Evolutionary conservation across 495 filamentous ascomycete genomes (phyloP), one percentile per base, ranked within the genome.

Genomic region (Neurospora discreta): DNA sequence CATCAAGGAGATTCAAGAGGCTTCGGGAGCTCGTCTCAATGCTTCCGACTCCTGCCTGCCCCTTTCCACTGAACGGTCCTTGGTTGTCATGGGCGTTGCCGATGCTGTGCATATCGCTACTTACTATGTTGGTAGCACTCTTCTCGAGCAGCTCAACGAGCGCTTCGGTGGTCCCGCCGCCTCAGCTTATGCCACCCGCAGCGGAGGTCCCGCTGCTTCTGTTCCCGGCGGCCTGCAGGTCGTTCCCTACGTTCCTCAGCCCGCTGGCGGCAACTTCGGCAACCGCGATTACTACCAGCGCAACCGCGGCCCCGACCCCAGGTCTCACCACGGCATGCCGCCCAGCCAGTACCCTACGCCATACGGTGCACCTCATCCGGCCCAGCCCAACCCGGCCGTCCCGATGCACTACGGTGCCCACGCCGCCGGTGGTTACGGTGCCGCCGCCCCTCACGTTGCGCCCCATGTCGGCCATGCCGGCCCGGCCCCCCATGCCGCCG

Each of bases 1-100:
- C 70, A 99, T 99, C 81, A 94, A 95, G 69, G 95, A 99, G 84
- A 99, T 99, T 74, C 95, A 99, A 82, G 95, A 98, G 78, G 94
- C 93, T 5, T 99, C 95, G 5, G 95, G 96, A 68, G 94, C 95
- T 65, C 91, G 96, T 71, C 90, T 99, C 30, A 99, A 98, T 80
- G 95, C 96, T 41, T 99, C 95, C 2, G 95, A 98, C 76, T 89
- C 93, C 3, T 97, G 94, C 78, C 88, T 98, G 46, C 95, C 95
- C 26, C 83, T 97, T 46, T 98, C 95, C 11, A 95, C 92, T 52
- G 95, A 99, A 83, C 91, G 95, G 65, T 98, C 96, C 18, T 89
- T 99, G n/a, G 94, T 98, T 70, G 92, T 95, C 67, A 90, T 94
- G 78, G 92, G 92, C 77, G 92, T 95, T 58, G 92, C 92, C 69